Evolutionary conservation across 257 asterid genomes (phyloP).

Genomic region (Scutellaria barbata): DNA sequence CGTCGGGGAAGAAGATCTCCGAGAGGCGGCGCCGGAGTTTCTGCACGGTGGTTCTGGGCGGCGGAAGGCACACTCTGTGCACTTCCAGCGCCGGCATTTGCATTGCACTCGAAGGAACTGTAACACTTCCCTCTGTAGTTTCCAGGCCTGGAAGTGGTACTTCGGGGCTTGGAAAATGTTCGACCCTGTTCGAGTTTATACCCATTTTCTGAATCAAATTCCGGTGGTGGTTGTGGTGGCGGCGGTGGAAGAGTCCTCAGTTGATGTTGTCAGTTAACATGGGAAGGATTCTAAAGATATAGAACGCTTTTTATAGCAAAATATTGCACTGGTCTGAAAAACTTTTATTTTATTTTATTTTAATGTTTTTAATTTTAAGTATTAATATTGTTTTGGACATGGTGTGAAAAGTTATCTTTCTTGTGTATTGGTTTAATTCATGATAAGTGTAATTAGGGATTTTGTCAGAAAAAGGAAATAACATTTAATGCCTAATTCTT

Average conservation of each 20-base stretch:
- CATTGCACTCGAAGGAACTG: constrained; percentile 20
- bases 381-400: too few species aligned
- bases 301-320: constrained; percentile 36
- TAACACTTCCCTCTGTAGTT: constrained; percentile 4
- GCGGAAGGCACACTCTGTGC: constrained; percentile 78
- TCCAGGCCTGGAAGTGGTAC: constrained; percentile 32
- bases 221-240: not conserved
- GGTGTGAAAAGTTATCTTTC: too few species aligned
- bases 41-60: constrained; percentile 59
- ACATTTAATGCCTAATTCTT: too few species aligned
- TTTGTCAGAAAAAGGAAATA: too few species aligned
- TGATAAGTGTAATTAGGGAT: too few species aligned
- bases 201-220: constrained; percentile 40
- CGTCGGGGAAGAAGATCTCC: constrained; percentile 91
- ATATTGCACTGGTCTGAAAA: not conserved
- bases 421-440: too few species aligned
- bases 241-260: not conserved
- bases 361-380: too few species aligned
- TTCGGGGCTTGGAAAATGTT: constrained; percentile 46
- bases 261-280: not conserved
- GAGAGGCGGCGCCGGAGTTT: constrained; percentile 71
- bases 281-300: constrained; percentile 8
- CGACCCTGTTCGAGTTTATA: constrained; percentile 59
- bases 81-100: constrained; percentile 45
- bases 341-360: too few species aligned